Conservation (phyloP, 257 asterid species). For the Gardenia jasminoides region DNA sequence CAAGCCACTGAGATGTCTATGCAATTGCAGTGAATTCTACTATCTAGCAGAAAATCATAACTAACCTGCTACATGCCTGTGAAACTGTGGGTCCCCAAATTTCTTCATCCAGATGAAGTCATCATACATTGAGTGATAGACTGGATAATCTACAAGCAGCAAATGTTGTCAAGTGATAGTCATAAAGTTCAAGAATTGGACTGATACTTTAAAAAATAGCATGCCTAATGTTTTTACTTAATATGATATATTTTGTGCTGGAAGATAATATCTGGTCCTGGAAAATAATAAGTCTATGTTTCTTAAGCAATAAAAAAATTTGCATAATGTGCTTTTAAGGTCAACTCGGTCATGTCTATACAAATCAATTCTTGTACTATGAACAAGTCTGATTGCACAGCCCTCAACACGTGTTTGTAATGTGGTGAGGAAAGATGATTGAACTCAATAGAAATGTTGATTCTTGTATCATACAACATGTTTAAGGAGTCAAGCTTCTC, state of each 20-base stretch:
- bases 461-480: background rate
- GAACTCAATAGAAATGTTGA: background rate
- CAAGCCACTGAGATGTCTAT: background rate
- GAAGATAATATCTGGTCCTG: background rate
- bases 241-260: background rate
- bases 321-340: background rate
- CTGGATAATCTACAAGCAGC: conserved; percentile 64
- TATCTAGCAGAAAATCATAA: conserved; percentile 8
- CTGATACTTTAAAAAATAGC: background rate
- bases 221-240: background rate
- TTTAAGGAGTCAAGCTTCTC: background rate
- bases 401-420: background rate
- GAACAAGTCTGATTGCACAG: background rate
- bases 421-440: background rate
- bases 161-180: conserved; percentile 7
- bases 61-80: conserved; percentile 75
- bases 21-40: conserved; percentile 1
- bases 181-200: background rate
- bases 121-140: conserved; percentile 84
- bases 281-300: background rate
- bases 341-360: background rate
- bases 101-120: conserved; percentile 83
- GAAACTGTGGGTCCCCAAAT: conserved; percentile 85
- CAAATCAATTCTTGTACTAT: background rate
- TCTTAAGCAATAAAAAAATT: background rate